Evolutionary conservation across 2,329 filamentous ascomycete species (phyloP), one percentile per base, ranked within the genome.

Genomic region (Cercospora sp.): DNA sequence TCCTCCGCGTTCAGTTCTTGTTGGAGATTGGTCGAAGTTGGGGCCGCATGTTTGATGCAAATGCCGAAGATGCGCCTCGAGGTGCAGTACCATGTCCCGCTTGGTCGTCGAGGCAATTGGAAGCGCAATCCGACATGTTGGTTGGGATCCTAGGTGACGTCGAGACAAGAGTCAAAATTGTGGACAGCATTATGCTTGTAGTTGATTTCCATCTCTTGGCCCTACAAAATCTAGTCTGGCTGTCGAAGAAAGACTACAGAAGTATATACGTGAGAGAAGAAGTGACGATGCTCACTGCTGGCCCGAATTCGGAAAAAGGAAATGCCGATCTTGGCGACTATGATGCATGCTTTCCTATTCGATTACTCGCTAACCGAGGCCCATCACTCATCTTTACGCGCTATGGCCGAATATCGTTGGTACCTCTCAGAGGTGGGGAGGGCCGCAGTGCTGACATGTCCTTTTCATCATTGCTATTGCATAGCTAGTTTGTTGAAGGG

Each of bases 31-130:
- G 40, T 26, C 60, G 60, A 42, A 16, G 26, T 48, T 48, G 20
- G 10, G 16, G 13, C 20, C 60, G 36, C 36, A 23, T n/a, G 16
- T 45, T 23, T 13, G 16, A 8, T 26, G 58, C 31, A 33, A n/a
- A 42, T 60, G 58, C 58, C 58, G 58, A 60, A 45, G 33, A 26
- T 60, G 58, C 2, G 58, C 58, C 58, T 60, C 12, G 8, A 23
- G 33, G 20, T 20, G 48, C 20, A 26, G 48, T 28, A 28, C 12
- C 10, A 6, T 28, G n/a, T 30, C 36, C 59, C n/a, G 36, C 59
- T 61, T 61, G 59, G 36, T 45, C 23, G 23, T 20, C n/a, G 36
- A 61, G 59, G 59, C 59, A 61, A 12, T 45, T 61, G 40, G 40
- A 62, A 48, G 60, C 60, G 60, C 58, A 2, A n/a, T 26, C 12